Evolutionary conservation across 2,329 filamentous ascomycete species (phyloP), one percentile per base, ranked within the genome.

Genomic region (Aspergillus aculeatus): DNA sequence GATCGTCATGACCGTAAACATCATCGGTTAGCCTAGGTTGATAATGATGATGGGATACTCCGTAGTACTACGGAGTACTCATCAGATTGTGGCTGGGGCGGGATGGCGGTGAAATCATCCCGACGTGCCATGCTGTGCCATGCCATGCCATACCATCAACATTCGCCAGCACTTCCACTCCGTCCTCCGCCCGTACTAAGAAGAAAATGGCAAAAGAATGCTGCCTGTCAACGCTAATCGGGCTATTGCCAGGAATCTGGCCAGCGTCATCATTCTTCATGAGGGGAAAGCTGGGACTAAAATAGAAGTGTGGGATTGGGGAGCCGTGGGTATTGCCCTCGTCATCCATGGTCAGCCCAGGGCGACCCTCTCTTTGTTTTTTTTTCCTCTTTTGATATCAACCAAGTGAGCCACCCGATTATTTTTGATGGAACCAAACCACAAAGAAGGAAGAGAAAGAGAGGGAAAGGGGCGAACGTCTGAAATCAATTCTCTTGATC

Each of bases 211-310:
- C 2, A 21, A 21, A 21, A 32, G 23, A 32, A 48, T 48, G 53
- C 41, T 55, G 53, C 53, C 53, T 55, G 53, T 55, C 53, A 55
- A 14, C 19, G 44, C 53, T 35, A 55, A 32, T 35, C 47, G 35
- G 41, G 38, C 29, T 14, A 23, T 24, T 44, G 52, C 14, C 35
- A 47, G 52, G 19, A 54, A 31, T n/a, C 41, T n/a, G 23, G 31
- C 23, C 19, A 2, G 24, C 47, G 16, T 21, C 21, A n/a, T 47
- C 35, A 24, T 23, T 44, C 35, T 16, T 23, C 32, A n/a, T 14
- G 32, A 24, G 52, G 52, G 16, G 29, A 26, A 47, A 31, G 26
- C n/a, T 47, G 21, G 7, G 47, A 48, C 41, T 41, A 55, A 47
- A 55, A 55, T 55, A 55, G 53, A 55, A 55, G 47, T 21, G 47